Conservation (phyloP, 768 basidiomycete genomes). For the Sarcodon aspratus region DNA sequence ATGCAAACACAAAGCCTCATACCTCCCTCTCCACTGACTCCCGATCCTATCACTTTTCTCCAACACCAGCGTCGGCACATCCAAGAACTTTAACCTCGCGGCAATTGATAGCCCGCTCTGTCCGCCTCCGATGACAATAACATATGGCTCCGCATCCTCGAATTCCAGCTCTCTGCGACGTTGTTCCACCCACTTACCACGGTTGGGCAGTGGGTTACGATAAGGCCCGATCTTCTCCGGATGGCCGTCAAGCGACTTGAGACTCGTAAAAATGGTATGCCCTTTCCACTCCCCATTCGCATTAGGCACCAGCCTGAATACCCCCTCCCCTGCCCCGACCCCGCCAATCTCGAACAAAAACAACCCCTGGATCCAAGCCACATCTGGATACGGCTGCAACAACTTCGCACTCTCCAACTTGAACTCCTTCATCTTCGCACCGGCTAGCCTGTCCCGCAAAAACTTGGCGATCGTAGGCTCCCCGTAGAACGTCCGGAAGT, state of each 20-base stretch:
- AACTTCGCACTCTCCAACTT: conserved; percentile 18
- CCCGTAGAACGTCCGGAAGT: conserved; percentile 36
- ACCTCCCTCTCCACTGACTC: conserved; percentile 45
- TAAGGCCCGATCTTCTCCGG: conserved; percentile 37
- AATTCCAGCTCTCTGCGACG: conserved; percentile 34
- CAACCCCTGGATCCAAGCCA: conserved; percentile 44
- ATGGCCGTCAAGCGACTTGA: conserved; percentile 41
- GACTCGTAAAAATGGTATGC: conserved; percentile 44
- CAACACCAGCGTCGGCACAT: conserved; percentile 34
- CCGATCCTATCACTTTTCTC: conserved; percentile 47
- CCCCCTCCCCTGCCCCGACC: conserved; percentile 37
- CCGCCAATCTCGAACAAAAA: conserved; percentile 41
- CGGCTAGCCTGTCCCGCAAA: conserved; percentile 24
- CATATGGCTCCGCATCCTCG: conserved; percentile 37
- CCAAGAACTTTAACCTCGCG: conserved; percentile 37
- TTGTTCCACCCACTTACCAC: conserved; percentile 42
- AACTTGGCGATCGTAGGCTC: conserved; percentile 22
- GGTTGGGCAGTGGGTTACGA: conserved; percentile 30
- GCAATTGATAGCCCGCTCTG: conserved; percentile 39
- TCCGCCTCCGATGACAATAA: conserved; percentile 33
- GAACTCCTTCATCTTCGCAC: conserved; percentile 9
- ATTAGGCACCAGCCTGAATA: conserved; percentile 43
- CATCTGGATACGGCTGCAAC: conserved; percentile 32
- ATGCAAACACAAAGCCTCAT: conserved; percentile 25
- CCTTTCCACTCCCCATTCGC: conserved; percentile 41